Evolutionary conservation across 202 grass and related monocot genomes (phyloP).

Genomic region (Musa balbisiana): DNA sequence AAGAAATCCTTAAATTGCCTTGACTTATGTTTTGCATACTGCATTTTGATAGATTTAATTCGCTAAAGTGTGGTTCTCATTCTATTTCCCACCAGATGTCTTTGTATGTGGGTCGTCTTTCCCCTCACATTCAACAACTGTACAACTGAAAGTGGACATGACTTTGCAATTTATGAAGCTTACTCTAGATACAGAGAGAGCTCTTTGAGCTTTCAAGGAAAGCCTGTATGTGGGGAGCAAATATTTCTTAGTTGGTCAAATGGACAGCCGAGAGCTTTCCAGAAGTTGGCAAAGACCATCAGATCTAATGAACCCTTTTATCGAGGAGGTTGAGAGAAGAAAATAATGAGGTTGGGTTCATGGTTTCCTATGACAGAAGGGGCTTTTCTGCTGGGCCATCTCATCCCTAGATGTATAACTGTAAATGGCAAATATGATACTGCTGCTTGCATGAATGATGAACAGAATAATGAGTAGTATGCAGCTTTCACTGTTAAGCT

Average conservation of each 20-base stretch:
- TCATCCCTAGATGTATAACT: constrained; percentile 6
- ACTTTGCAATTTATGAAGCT: constrained; percentile 47
- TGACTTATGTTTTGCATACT: too few relatives aligned
- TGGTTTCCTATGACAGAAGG: constrained; percentile 16
- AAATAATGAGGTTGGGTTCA: constrained; percentile 23
- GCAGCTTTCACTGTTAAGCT: constrained; percentile 12
- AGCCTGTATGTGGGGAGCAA: constrained; percentile 34
- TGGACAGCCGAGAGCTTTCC: constrained; percentile 30
- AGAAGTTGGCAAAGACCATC: constrained; percentile 26
- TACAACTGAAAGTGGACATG: constrained; percentile 44
- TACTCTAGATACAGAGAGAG: constrained; percentile 38
- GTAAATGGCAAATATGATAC: constrained; percentile 2
- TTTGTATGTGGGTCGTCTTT: constrained; percentile 47
- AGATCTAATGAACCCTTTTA: constrained; percentile 18
- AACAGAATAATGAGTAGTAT: constrained; percentile 18
- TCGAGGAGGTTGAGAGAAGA: constrained; percentile 25
- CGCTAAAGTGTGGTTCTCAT: neutral
- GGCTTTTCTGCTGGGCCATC: neutral
- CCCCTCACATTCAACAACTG: constrained; percentile 23
- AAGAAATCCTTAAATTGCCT: neutral
- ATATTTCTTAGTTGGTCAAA: constrained; percentile 62
- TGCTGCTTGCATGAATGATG: constrained; percentile 20
- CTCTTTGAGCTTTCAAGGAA: constrained; percentile 28
- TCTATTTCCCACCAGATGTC: constrained; percentile 38
- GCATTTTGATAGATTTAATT: neutral